Evolutionary conservation across 257 asterid species (phyloP).

Genomic region (Solanum chiquidenum): DNA sequence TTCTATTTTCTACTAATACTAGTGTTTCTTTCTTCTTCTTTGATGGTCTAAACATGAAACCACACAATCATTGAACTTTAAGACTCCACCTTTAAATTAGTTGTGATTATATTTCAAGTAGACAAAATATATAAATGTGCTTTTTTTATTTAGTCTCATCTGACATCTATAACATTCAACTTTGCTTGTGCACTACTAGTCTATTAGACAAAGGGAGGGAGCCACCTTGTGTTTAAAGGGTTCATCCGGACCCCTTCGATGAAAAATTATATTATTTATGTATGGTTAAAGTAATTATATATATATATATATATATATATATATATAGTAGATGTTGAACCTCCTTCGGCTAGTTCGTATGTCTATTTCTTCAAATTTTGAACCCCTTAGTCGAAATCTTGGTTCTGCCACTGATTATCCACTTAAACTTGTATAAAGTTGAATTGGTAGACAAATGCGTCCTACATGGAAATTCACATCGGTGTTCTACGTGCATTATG

Average conservation of each 20-base stretch:
- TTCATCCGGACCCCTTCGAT: too few relatives aligned
- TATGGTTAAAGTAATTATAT: too few relatives aligned
- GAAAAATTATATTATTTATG: too few relatives aligned
- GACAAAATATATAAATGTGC: fast-evolving
- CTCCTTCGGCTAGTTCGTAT: too few relatives aligned
- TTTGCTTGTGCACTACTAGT: background rate
- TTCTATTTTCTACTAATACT: background rate
- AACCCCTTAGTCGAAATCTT: too few relatives aligned
- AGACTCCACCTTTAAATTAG: background rate
- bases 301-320: too few relatives aligned
- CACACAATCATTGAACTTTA: background rate
- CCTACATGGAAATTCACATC: fast-evolving
- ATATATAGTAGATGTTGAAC: too few relatives aligned
- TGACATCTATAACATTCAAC: fast-evolving
- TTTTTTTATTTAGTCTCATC: fast-evolving
- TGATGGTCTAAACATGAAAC: background rate
- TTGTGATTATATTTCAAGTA: background rate
- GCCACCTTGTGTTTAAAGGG: too few relatives aligned
- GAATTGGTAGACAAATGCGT: background rate
- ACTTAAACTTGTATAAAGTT: too few relatives aligned
- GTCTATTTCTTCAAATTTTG: too few relatives aligned
- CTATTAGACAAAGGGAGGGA: too few relatives aligned
- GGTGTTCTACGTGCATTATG: background rate
- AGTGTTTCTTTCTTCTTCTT: background rate
- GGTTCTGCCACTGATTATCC: too few relatives aligned